Evolutionary conservation across 371 early-diverging fungal genomes (phyloP), one percentile per base, ranked within the genome.

Genomic region (Rhizopus delemar): DNA sequence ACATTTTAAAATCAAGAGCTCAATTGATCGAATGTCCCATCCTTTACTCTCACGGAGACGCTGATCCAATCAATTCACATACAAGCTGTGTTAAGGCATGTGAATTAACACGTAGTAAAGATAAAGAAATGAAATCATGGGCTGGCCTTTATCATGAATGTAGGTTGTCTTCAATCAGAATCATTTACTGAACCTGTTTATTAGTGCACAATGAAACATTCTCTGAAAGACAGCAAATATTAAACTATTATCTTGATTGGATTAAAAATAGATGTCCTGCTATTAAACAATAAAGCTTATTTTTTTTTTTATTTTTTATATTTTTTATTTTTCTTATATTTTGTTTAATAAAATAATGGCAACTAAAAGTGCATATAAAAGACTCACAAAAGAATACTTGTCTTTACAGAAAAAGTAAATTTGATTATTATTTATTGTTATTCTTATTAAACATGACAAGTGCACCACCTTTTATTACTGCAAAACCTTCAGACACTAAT

Each of bases 341-440:
- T 22, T 46, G 28, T 11, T 29, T 22, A 29, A 41, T 13, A 43
- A 33, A 43, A 46, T 34, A 43, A 97, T 97, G 98, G 95, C 96
- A n/a, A 87, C 92, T 34, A 91, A 91, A 67, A 89, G 86, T 48
- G 96, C 96, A 9, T 85, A 78, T 66, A 92, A 89, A 71, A 86
- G 96, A 53, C 80, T 97, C 58, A 88, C 86, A 59, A 96, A 96
- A 74, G 97, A 98, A 77, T 97, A 94, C 70, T 68, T 86, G 68
- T 83, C 85, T 46, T 86, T 95, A 60, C 82, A 87, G 59, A 81
- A 86, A 69, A 74, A 81, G 79, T 77, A 68, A 46, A 8, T 48
- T 33, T 6, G 41, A 48, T 49, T 29, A 35, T 35, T 13, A 28
- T 15, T 46, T 28, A 9, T 7, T 41, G 8, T 43, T 12, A 13